These are phyloP conservation scores for Fusarium pininemorale DNA, from an alignment of 2,329 filamentous ascomycete species.

Conservation along the genomic window DNA sequence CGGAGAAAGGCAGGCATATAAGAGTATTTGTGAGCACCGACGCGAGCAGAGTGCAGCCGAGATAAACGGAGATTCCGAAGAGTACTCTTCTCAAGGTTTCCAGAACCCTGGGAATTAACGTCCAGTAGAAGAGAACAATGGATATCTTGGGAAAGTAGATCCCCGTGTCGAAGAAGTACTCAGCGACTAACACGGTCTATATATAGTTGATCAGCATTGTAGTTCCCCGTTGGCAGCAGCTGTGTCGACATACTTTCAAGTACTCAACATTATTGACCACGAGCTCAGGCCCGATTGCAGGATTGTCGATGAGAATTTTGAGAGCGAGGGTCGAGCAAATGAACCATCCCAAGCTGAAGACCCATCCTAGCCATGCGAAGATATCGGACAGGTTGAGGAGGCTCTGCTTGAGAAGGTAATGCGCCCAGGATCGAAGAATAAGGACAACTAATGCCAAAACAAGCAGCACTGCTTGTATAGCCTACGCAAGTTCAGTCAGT, in stretches of 20 bases:
- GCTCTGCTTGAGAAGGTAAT: not conserved
- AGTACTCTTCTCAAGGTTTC: not conserved
- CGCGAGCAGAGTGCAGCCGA: not conserved
- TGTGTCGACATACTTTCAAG: not conserved
- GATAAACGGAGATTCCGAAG: not conserved
- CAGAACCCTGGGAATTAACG: not conserved
- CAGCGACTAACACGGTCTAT: conserved; percentile 4
- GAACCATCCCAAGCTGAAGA: conserved; percentile 16
- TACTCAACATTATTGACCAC: not conserved
- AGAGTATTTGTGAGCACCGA: conserved; percentile 10
- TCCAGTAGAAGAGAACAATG: conserved; percentile 17
- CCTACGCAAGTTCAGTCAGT: not conserved
- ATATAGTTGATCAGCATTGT: not conserved
- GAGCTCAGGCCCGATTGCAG: not conserved
- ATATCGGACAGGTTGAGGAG: not conserved
- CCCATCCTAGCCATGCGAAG: conserved; percentile 9
- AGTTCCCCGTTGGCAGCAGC: not conserved
- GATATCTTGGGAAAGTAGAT: conserved; percentile 18
- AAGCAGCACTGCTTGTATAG: conserved; percentile 3
- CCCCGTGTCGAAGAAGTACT: conserved; percentile 12
- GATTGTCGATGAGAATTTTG: conserved; percentile 1
- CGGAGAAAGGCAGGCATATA: not conserved
- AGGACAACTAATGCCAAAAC: not conserved
- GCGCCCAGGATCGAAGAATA: not conserved
- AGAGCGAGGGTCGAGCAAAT: conserved; percentile 19